Conservation (phyloP, 768 basidiomycete genomes). For the Mycena olivaceomarginata region DNA sequence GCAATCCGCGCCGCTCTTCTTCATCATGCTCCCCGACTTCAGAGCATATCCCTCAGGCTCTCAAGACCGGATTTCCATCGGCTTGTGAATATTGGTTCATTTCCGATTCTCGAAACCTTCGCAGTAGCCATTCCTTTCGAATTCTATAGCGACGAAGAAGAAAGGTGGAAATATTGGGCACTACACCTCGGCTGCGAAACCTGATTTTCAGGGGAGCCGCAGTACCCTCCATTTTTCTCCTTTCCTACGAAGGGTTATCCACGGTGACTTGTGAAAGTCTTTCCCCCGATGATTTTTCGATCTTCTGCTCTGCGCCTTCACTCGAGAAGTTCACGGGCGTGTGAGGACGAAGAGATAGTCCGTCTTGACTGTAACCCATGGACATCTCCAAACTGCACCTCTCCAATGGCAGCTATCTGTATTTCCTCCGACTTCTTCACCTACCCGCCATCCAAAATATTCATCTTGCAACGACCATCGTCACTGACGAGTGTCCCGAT, state of each 20-base stretch:
- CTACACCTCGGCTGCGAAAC: neutral
- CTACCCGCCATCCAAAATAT: too few species aligned
- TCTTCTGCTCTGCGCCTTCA: neutral
- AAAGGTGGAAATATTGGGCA: neutral
- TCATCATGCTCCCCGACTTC: constrained; percentile 7
- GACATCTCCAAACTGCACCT: neutral
- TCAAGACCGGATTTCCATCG: too few species aligned
- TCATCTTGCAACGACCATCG: too few species aligned
- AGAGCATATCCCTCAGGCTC: neutral
- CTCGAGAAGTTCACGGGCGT: neutral
- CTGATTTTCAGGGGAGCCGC: neutral
- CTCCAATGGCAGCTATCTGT: neutral
- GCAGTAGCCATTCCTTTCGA: too few species aligned
- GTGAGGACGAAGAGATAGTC: too few species aligned
- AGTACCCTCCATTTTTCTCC: neutral
- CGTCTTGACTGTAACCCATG: neutral
- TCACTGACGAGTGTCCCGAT: neutral
- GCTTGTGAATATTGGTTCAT: neutral
- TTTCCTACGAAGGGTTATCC: neutral
- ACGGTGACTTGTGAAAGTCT: neutral
- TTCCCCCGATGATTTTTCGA: neutral
- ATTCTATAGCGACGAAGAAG: too few species aligned
- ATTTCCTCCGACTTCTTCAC: neutral
- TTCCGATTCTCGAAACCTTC: neutral
- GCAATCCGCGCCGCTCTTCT: neutral